Evolutionary conservation across 805 yeast species (phyloP).

Genomic region (Cephaloascus fragrans): DNA sequence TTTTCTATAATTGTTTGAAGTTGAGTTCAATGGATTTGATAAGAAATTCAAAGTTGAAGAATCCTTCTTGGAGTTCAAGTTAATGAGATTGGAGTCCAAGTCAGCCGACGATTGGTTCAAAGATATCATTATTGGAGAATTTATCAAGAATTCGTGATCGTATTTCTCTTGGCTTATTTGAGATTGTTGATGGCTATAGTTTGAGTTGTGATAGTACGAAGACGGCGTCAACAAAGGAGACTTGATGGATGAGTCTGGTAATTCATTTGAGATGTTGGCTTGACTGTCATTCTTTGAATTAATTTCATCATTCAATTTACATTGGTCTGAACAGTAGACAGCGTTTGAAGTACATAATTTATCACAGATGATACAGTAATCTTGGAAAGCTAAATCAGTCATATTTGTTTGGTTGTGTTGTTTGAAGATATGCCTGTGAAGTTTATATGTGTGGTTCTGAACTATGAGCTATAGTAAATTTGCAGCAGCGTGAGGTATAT

Average conservation of each 20-base stretch:
- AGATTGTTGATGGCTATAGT: not conserved
- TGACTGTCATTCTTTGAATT: not conserved
- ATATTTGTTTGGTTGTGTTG: too few relatives aligned
- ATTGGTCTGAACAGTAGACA: constrained; percentile 34
- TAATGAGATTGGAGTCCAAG: constrained; percentile 17
- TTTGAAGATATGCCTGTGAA: too few relatives aligned
- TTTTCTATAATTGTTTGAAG: constrained; percentile 18
- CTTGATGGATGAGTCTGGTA: not conserved
- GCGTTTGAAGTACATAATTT: constrained; percentile 31
- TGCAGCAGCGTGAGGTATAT: too few relatives aligned
- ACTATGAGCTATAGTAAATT: too few relatives aligned
- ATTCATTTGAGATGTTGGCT: too few relatives aligned
- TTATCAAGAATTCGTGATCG: not conserved
- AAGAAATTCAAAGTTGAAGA: constrained; percentile 11
- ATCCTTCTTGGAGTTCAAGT: constrained; percentile 13
- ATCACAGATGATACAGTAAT: constrained; percentile 51
- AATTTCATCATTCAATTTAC: not conserved
- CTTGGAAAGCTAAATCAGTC: constrained; percentile 26
- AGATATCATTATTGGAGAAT: constrained; percentile 8
- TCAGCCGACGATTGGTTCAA: constrained; percentile 8
- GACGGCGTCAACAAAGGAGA: constrained; percentile 19
- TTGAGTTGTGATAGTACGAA: not conserved
- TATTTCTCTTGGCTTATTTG: not conserved
- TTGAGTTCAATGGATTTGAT: constrained; percentile 6
- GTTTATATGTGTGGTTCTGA: too few relatives aligned